These are phyloP conservation scores for Geranomyces michiganensis DNA, from an alignment of 192 early-diverging fungal species.

Conservation along the genomic window DNA sequence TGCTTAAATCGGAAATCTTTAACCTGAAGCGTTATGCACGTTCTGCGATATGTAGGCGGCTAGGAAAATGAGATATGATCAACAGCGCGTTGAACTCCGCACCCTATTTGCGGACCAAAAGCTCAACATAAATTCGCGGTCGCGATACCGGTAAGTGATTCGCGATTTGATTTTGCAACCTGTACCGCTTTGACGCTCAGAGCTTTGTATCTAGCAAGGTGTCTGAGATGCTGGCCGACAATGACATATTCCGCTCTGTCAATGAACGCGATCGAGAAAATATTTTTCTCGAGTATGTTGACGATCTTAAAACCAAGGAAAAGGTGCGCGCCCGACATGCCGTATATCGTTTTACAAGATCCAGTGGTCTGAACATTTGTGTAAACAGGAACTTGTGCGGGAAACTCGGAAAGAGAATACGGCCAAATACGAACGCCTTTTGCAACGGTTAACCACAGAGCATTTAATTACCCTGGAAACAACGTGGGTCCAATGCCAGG, in stretches of 20 bases:
- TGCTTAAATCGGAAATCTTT: too few relatives aligned
- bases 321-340: too few relatives aligned
- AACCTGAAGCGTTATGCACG: too few relatives aligned
- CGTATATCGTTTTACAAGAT: too few relatives aligned
- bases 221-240: slow-evolving; percentile 57
- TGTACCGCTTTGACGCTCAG: not conserved
- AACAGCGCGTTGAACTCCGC: slow-evolving; percentile 59
- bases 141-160: slow-evolving; percentile 42
- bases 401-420: slow-evolving; percentile 62
- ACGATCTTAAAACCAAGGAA: slow-evolving; percentile 65
- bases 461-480: slow-evolving; percentile 58
- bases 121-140: slow-evolving; percentile 56
- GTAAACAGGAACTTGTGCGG: slow-evolving; percentile 57
- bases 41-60: slow-evolving; percentile 47
- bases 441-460: slow-evolving; percentile 51
- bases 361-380: not conserved
- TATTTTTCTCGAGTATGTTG: slow-evolving; percentile 75
- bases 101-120: slow-evolving; percentile 52
- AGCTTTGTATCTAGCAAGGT: slow-evolving; percentile 33
- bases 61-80: slow-evolving; percentile 46
- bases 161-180: not conserved
- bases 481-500: slow-evolving; percentile 59
- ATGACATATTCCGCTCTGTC: slow-evolving; percentile 66
- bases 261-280: slow-evolving; percentile 62
- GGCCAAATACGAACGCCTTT: slow-evolving; percentile 59